These are phyloP conservation scores for Leccinum truebloodii DNA, from an alignment of 768 basidiomycete genomes.

Conservation along the genomic window DNA sequence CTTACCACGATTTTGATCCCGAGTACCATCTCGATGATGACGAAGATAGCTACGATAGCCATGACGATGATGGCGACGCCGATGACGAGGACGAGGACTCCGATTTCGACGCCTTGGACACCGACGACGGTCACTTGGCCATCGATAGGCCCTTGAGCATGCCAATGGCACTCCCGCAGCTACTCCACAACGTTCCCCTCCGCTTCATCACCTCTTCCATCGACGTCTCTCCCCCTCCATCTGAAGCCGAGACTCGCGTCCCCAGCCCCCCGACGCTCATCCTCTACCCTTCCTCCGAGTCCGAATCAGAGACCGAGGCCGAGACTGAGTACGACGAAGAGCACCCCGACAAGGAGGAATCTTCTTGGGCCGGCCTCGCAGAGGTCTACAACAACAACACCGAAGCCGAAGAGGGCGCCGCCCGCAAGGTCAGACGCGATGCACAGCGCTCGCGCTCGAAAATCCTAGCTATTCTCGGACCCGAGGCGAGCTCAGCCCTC, in stretches of 20 bases:
- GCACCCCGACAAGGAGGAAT: background rate
- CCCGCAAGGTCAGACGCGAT: constrained; percentile 12
- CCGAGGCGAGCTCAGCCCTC: constrained; percentile 1
- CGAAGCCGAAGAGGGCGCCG: constrained; percentile 6
- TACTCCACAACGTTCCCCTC: constrained; percentile 3
- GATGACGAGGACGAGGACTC: background rate
- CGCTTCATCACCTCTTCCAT: background rate
- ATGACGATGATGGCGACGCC: background rate
- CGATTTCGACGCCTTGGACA: background rate
- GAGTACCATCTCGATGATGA: background rate
- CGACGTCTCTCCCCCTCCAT: background rate
- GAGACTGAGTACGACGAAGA: background rate
- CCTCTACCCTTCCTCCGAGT: background rate
- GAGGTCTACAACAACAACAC: background rate
- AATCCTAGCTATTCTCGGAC: constrained; percentile 7
- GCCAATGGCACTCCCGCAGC: constrained; percentile 6
- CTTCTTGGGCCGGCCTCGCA: background rate
- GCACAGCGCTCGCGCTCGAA: constrained; percentile 12
- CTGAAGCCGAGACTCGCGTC: background rate
- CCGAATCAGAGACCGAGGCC: background rate
- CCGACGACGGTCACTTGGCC: background rate
- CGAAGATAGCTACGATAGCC: background rate
- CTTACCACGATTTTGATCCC: background rate
- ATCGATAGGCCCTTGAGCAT: background rate
- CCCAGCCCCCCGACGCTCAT: background rate